A percentile compares a stretch with the other conserved stretches of the same genome.
Conservation (phyloP, 148 eudicot genomes). For the Rhododendron williamsianum region DNA sequence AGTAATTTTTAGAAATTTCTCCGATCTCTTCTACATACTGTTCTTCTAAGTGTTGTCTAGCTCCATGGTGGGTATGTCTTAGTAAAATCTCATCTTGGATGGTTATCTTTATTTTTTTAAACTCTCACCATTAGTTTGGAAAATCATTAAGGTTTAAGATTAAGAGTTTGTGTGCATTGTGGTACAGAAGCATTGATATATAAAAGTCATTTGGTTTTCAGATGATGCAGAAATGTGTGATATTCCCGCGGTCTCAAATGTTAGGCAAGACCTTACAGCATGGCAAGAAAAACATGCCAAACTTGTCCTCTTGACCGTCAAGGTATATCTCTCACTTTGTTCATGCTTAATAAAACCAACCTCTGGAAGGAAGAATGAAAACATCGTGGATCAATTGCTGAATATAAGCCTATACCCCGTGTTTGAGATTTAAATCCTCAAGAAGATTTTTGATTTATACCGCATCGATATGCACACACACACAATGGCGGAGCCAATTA, state of each 20-base stretch:
- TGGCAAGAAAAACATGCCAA: constrained; percentile 97
- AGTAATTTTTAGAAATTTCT: neutral
- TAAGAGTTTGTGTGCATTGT: neutral
- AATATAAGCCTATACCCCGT: neutral
- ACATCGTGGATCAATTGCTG: neutral
- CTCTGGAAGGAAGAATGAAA: neutral
- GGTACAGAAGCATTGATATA: neutral
- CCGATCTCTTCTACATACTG: neutral
- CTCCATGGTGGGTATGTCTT: neutral
- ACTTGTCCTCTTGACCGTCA: constrained; percentile 70
- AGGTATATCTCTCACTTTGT: constrained; percentile 51
- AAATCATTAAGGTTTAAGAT: neutral
- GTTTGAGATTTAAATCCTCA: neutral
- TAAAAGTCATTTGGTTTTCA: constrained; percentile 12
- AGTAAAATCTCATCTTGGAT: neutral
- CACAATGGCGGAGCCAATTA: too few relatives aligned
- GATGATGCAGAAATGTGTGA: constrained; percentile 84
- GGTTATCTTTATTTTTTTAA: neutral
- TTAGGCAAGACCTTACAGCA: constrained; percentile 85
- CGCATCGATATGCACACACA: neutral
- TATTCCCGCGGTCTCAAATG: constrained; percentile 85
- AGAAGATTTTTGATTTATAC: neutral
- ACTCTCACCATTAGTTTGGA: neutral
- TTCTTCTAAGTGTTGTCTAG: neutral
- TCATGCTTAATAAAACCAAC: neutral